phyloP scores from a whole-genome alignment of 257 asterid species.

The Fraxinus americana region DNA sequence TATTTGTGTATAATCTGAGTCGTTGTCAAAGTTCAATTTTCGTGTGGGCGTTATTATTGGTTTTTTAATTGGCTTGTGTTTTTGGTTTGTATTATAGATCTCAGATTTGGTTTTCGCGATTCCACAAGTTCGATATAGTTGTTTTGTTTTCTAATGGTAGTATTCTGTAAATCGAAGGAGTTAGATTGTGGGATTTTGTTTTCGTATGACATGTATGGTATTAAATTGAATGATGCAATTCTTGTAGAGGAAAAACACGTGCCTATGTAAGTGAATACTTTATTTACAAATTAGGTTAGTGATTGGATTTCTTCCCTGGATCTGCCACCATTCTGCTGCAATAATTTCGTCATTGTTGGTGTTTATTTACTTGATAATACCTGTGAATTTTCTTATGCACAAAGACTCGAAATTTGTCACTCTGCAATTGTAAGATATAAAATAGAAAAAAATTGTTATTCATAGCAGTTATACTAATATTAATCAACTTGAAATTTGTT shows the following conservation, averaged over 20 bases:
- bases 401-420: not conserved
- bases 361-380: not conserved
- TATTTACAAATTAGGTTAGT: not conserved
- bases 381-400: not conserved
- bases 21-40: no score
- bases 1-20: no score
- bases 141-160: no score
- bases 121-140: no score
- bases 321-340: not conserved
- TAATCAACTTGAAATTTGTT: no score
- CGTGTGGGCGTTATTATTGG: no score
- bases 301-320: not conserved
- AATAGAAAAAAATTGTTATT: not conserved
- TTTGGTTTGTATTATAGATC: no score
- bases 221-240: slow-evolving; percentile 79
- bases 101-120: no score
- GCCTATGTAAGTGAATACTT: slow-evolving; percentile 63
- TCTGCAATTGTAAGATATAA: not conserved
- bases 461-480: not conserved
- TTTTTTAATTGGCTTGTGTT: no score
- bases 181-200: no score
- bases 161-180: no score
- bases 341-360: not conserved
- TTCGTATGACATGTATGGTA: slow-evolving; percentile 53
- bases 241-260: slow-evolving; percentile 95